Evolutionary conservation across 2,329 filamentous ascomycete genomes (phyloP).

Genomic region (Talaromyces verruculosus): DNA sequence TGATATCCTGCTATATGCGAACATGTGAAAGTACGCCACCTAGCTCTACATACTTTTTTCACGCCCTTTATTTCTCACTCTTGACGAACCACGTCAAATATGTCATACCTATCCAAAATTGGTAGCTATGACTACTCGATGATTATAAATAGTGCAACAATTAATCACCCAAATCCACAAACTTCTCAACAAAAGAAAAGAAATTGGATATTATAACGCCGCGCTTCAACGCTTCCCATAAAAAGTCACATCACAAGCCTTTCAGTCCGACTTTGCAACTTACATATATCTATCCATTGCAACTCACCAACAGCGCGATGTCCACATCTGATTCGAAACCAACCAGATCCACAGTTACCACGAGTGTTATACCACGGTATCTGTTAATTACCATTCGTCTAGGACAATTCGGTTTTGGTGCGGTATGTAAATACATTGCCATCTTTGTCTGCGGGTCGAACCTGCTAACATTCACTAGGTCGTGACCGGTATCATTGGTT

Average conservation of each 20-base stretch:
- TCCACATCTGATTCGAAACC: not conserved
- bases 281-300: not conserved
- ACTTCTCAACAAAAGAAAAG: not conserved
- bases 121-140: not conserved
- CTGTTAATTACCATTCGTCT: slow-evolving; percentile 59
- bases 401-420: slow-evolving; percentile 66
- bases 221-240: not conserved
- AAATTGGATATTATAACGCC: not conserved
- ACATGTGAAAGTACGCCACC: slow-evolving; percentile 7
- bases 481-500: slow-evolving; percentile 67
- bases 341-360: slow-evolving; percentile 28
- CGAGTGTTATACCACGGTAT: slow-evolving; percentile 55
- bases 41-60: not conserved
- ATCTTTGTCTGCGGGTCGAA: slow-evolving; percentile 27
- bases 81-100: not conserved
- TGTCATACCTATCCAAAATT: not conserved
- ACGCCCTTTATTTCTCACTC: not conserved
- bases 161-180: not conserved
- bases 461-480: slow-evolving; percentile 33
- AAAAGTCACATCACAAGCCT: not conserved
- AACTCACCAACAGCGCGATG: not conserved
- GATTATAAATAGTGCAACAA: not conserved
- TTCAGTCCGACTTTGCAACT: not conserved
- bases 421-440: slow-evolving; percentile 48
- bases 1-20: not conserved